A percentile compares a stretch with the other conserved stretches of the same genome.
These are phyloP conservation scores for Aspergillus neoniger DNA, from an alignment of 2,329 filamentous ascomycete species.

Conservation along the genomic window DNA sequence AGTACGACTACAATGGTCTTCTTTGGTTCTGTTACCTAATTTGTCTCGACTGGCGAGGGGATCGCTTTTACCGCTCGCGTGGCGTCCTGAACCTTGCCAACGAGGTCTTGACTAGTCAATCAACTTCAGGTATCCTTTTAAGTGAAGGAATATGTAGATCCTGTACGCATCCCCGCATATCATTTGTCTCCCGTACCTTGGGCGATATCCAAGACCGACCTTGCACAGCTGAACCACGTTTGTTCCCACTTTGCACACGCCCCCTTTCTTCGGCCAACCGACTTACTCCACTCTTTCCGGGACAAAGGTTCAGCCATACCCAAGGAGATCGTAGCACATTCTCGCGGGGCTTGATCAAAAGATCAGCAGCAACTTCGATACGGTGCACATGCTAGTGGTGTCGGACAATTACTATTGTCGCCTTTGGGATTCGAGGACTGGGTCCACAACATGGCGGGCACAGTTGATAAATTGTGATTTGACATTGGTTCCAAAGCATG, in stretches of 20 bases:
- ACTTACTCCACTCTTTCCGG: slow-evolving; percentile 10
- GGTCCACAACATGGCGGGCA: slow-evolving; percentile 13
- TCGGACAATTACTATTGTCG: slow-evolving; percentile 14
- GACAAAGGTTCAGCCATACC: slow-evolving; percentile 8
- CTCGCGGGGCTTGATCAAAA: slow-evolving; percentile 12
- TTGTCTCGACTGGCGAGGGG: background rate
- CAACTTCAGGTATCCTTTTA: background rate
- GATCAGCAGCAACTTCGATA: slow-evolving; percentile 6
- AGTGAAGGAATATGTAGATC: background rate
- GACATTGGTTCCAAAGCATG: slow-evolving; percentile 6
- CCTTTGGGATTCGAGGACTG: slow-evolving; percentile 18
- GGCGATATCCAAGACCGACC: background rate
- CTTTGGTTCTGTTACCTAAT: too few species aligned
- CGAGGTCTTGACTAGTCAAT: background rate
- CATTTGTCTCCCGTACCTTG: background rate
- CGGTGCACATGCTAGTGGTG: slow-evolving; percentile 1
- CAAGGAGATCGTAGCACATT: slow-evolving; percentile 1
- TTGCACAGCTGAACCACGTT: slow-evolving; percentile 9
- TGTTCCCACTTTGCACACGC: background rate
- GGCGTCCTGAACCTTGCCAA: background rate
- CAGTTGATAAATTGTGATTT: slow-evolving; percentile 11
- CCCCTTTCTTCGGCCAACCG: slow-evolving; percentile 6
- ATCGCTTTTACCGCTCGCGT: background rate
- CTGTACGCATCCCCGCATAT: background rate
- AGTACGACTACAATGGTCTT: background rate